These are phyloP conservation scores for Dichotomocladium elegans DNA, from an alignment of 371 early-diverging fungal genomes.

Conservation along the genomic window DNA sequence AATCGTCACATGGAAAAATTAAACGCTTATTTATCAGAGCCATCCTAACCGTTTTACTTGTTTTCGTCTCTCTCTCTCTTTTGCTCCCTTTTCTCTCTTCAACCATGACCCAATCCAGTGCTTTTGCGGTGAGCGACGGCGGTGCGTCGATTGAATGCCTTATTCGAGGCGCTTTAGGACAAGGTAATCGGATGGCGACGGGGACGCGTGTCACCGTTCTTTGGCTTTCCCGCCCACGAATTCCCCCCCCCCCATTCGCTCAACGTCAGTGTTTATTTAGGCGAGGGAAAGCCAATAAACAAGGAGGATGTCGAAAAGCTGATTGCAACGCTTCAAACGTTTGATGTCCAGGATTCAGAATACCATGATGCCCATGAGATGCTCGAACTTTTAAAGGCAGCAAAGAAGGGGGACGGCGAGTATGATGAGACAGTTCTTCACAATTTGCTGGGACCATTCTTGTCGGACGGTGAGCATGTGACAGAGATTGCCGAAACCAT, in stretches of 20 bases:
- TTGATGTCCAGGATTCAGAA: constrained; percentile 1
- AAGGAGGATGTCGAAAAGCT: constrained; percentile 12
- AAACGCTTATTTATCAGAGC: constrained; percentile 2
- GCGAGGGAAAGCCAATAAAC: constrained; percentile 1
- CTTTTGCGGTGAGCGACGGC: background rate
- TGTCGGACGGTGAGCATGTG: constrained; percentile 12
- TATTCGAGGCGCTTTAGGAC: background rate
- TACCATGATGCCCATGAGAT: constrained; percentile 7
- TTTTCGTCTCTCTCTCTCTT: constrained; percentile 1
- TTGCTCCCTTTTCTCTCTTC: background rate
- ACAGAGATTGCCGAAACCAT: constrained; percentile 12
- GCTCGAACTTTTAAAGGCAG: constrained; percentile 3
- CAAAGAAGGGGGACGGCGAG: constrained; percentile 3
- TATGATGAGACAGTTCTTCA: constrained; percentile 9
- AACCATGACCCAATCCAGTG: background rate
- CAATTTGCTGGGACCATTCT: constrained; percentile 2
- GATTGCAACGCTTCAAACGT: constrained; percentile 8
- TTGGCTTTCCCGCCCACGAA: no score
- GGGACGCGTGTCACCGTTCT: no score
- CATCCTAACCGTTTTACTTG: constrained; percentile 2
- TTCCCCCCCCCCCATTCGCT: no score
- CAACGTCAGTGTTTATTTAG: background rate
- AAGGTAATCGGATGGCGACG: background rate
- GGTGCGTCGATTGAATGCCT: background rate
- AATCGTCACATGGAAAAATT: constrained; percentile 3